Evolutionary conservation across 495 filamentous ascomycete species (phyloP).

Genomic region (Aspergillus campestris): DNA sequence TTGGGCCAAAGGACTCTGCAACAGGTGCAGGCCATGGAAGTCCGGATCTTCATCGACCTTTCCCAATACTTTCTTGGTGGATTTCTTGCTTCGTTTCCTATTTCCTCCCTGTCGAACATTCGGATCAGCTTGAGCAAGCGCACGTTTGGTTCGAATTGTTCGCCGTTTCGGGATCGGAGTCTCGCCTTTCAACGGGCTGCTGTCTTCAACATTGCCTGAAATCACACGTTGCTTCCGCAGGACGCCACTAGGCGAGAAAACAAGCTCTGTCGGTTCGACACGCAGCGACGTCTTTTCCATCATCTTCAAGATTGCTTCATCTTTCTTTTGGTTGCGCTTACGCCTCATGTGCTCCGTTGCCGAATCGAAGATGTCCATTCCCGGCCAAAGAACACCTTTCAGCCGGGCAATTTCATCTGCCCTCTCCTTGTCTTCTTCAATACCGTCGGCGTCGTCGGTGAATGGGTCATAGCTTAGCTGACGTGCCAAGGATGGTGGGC

Average conservation of each 20-base stretch:
- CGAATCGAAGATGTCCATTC: conserved; percentile 85
- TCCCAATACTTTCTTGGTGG: conserved; percentile 1
- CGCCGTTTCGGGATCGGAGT: conserved; percentile 36
- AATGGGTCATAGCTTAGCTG: conserved; percentile 13
- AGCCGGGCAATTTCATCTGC: conserved; percentile 42
- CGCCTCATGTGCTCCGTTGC: conserved; percentile 68
- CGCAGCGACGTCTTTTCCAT: conserved; percentile 60
- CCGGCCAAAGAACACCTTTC: conserved; percentile 72
- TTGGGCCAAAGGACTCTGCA: conserved; percentile 3
- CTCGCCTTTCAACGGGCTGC: conserved; percentile 41
- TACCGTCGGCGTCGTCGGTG: conserved; percentile 7
- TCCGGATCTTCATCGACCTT: background rate
- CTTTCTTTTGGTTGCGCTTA: conserved; percentile 82
- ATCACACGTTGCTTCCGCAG: conserved; percentile 50
- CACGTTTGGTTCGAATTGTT: conserved; percentile 17
- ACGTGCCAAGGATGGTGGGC: background rate
- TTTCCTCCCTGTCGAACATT: conserved; percentile 24
- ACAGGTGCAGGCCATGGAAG: background rate
- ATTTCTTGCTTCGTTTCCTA: conserved; percentile 15
- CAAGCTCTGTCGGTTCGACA: conserved; percentile 63
- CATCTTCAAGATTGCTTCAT: conserved; percentile 55
- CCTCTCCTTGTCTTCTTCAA: conserved; percentile 20
- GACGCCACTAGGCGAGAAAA: conserved; percentile 51
- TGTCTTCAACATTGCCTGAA: conserved; percentile 45
- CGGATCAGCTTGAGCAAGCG: conserved; percentile 21